These are phyloP conservation scores for Astrocystis sublimbata DNA, from an alignment of 495 filamentous ascomycete species.

Conservation along the genomic window DNA sequence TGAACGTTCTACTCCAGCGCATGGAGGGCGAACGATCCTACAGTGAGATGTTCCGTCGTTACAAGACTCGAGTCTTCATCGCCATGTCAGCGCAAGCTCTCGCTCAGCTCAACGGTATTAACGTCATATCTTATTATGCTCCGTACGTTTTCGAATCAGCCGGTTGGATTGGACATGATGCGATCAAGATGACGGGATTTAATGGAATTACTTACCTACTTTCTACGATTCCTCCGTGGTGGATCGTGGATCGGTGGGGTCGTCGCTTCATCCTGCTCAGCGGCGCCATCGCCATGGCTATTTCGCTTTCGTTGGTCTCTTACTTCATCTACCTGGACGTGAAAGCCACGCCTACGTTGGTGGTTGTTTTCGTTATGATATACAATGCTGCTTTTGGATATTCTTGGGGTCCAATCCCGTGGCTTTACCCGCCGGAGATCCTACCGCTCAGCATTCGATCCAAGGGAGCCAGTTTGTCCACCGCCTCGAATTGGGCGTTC, in stretches of 20 bases:
- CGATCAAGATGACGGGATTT: slow-evolving; percentile 96
- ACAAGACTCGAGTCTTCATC: slow-evolving; percentile 90
- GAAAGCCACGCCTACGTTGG: slow-evolving; percentile 70
- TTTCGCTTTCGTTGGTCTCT: slow-evolving; percentile 88
- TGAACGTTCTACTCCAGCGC: slow-evolving; percentile 88
- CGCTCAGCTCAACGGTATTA: slow-evolving; percentile 97
- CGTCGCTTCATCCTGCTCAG: slow-evolving; percentile 87
- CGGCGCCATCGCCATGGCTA: slow-evolving; percentile 85
- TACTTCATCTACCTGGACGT: slow-evolving; percentile 94
- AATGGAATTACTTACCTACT: slow-evolving; percentile 90
- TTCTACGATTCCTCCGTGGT: slow-evolving; percentile 95
- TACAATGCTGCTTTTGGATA: slow-evolving; percentile 98
- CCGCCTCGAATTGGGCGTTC: slow-evolving; percentile 96
- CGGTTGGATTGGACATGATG: slow-evolving; percentile 85
- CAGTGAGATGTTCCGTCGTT: slow-evolving; percentile 90
- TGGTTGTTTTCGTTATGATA: slow-evolving; percentile 94
- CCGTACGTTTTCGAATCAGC: slow-evolving; percentile 95
- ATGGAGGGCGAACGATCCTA: slow-evolving; percentile 95
- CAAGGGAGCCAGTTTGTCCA: slow-evolving; percentile 95
- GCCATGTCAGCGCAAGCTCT: slow-evolving; percentile 98
- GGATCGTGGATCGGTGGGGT: slow-evolving; percentile 91
- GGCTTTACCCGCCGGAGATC: slow-evolving; percentile 98
- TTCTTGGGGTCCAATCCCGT: slow-evolving; percentile 98
- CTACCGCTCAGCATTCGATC: slow-evolving; percentile 94
- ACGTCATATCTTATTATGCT: slow-evolving; percentile 98